Conservation (phyloP, 2,329 filamentous ascomycete genomes). For the Aspergillus jensenii region DNA sequence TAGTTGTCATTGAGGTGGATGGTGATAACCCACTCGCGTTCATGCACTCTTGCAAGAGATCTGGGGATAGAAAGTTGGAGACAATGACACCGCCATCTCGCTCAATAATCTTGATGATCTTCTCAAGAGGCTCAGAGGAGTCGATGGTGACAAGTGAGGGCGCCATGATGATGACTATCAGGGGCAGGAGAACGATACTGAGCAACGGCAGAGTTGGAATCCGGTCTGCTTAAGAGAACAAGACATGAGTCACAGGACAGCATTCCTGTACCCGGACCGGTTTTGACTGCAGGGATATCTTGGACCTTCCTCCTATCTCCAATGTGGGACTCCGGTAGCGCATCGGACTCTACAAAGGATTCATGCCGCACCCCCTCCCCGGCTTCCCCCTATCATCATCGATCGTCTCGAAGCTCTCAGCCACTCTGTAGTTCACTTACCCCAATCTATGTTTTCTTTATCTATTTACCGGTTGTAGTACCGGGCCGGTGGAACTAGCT, state of each 20-base stretch:
- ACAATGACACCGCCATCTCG: conserved; percentile 5
- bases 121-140: not conserved
- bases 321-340: not conserved
- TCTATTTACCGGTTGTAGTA: not conserved
- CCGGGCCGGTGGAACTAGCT: not conserved
- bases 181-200: not conserved
- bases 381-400: not conserved
- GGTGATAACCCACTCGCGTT: not conserved
- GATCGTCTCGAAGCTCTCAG: not conserved
- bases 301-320: not conserved
- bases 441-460: not conserved
- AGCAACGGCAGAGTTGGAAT: not conserved
- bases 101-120: not conserved
- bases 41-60: conserved; percentile 8
- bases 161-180: not conserved
- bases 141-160: conserved; percentile 4
- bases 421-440: not conserved
- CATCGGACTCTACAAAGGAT: not conserved
- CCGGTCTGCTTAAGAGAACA: not conserved
- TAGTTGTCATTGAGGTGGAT: not conserved
- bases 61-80: not conserved
- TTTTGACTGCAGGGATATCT: not conserved
- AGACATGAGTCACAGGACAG: not conserved
- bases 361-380: not conserved
- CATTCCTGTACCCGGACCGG: not conserved